Conservation (phyloP, 257 asterid species). For the Schizonepeta tenuifolia region DNA sequence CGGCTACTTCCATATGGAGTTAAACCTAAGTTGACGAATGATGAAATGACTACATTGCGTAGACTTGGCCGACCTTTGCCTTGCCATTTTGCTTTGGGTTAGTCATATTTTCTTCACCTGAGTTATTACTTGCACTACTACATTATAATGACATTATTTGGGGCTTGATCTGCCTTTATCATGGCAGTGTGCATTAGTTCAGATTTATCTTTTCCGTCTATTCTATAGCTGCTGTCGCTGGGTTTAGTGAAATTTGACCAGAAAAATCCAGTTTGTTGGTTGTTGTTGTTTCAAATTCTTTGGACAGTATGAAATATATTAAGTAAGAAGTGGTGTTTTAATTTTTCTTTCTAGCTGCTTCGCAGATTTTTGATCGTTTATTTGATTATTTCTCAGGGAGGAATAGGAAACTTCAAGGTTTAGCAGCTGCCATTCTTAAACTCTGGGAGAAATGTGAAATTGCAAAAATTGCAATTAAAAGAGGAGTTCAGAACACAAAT, state of each 20-base stretch:
- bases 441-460: slow-evolving; percentile 99
- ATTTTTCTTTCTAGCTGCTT: slow-evolving; percentile 14
- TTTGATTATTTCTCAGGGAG: slow-evolving; percentile 62
- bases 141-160: background rate
- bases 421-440: slow-evolving; percentile 89
- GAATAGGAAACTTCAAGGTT: slow-evolving; percentile 87
- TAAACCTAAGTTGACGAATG: slow-evolving; percentile 80
- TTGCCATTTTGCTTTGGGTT: slow-evolving; percentile 94
- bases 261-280: background rate
- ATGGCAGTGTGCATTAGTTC: slow-evolving; percentile 12
- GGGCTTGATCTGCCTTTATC: slow-evolving; percentile 16
- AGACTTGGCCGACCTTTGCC: slow-evolving; percentile 96
- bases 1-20: slow-evolving; percentile 96
- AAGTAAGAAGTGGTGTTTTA: background rate
- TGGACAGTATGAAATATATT: slow-evolving; percentile 20
- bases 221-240: slow-evolving; percentile 10
- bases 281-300: slow-evolving; percentile 2
- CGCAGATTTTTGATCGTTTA: slow-evolving; percentile 28
- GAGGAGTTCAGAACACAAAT: slow-evolving; percentile 95
- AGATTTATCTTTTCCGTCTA: background rate
- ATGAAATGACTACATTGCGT: slow-evolving; percentile 81
- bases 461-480: slow-evolving; percentile 87
- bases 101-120: slow-evolving; percentile 28
- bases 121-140: background rate
- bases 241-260: slow-evolving; percentile 4